Conservation (phyloP, 306 rosid species). For the Lathyrus oleraceus region DNA sequence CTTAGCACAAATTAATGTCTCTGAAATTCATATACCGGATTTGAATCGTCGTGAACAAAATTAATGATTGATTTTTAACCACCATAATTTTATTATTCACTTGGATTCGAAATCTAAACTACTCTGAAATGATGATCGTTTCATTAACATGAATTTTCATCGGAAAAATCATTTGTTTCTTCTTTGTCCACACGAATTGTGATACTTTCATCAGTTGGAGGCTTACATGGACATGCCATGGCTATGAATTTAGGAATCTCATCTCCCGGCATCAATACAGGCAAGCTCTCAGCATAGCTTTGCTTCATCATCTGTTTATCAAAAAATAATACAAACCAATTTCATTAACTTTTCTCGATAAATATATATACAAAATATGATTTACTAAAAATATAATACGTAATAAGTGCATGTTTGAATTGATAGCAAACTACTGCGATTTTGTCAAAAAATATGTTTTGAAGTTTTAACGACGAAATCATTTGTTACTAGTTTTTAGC, state of each 20-base stretch:
- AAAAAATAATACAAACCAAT: constrained; percentile 2
- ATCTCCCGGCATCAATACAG: constrained; percentile 90
- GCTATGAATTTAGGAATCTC: constrained; percentile 74
- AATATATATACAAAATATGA: neutral
- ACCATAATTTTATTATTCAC: neutral
- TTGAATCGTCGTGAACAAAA: neutral
- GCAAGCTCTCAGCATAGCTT: constrained; percentile 43
- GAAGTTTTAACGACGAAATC: too few species aligned
- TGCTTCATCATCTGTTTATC: constrained; percentile 47
- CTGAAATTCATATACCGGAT: neutral
- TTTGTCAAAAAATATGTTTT: too few species aligned
- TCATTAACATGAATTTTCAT: constrained; percentile 14
- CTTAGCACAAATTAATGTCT: constrained; percentile 25
- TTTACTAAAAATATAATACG: neutral
- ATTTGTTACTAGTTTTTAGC: too few species aligned
- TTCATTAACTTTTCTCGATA: neutral
- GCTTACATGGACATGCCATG: constrained; percentile 65
- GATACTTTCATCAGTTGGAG: constrained; percentile 47
- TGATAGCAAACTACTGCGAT: too few species aligned
- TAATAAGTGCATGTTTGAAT: neutral
- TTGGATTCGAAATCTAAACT: neutral
- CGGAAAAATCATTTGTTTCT: constrained; percentile 8
- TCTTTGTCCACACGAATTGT: constrained; percentile 42
- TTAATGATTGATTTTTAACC: neutral
- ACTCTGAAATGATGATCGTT: neutral